Evolutionary conservation across 163 green algal genomes (phyloP), one percentile per base, ranked within the genome.

Genomic region (Scenedesmus sp.): DNA sequence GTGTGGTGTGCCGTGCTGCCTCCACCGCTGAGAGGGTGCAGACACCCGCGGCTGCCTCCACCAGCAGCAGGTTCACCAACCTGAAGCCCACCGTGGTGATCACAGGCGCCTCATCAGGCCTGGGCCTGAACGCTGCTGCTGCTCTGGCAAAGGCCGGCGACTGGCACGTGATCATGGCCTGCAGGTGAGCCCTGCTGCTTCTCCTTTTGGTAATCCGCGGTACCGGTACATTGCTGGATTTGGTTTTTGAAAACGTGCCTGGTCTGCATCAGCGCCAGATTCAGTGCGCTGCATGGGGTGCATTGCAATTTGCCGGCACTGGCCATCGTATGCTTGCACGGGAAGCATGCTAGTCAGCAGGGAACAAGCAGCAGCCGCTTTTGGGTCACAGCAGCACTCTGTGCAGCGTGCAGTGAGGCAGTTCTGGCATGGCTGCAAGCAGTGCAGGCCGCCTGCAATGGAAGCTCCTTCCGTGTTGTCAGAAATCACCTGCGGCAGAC

Each of bases 61-160:
- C 65, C 43, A 85, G 46, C 81, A 82, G 40, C 88, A 92, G 88
- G 88, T 46, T 79, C 9, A 92, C 92, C 79, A 86, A 95, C 78
- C 91, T 94, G 80, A 97, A 98, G 93, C 93, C 93, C 56, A 96
- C 94, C 12, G 93, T 93, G 81, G 94, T 98, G 91, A 97, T 98
- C 92, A 99, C 97, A 59, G 97, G 97, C 76, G 97, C 97, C 37
- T 98, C 96, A n/a, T 98, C 95, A 12, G 97, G 97, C 42, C 94
- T 99, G 73, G 97, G 97, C 86, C 95, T 99, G 16, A 95, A 97
- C 86, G 95, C 93, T 53, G 91, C 82, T 46, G 82, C 81, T 70
- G 26, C 83, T 0, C 92, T 99, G 53, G 94, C 94, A 37, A 94
- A 97, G 83, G 92, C 61, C 18, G 95, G 96, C 35, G 94, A 98